Base-by-base conservation (phyloP, 2,329 filamentous ascomycete species). In the Penicillium sp. region DNA sequence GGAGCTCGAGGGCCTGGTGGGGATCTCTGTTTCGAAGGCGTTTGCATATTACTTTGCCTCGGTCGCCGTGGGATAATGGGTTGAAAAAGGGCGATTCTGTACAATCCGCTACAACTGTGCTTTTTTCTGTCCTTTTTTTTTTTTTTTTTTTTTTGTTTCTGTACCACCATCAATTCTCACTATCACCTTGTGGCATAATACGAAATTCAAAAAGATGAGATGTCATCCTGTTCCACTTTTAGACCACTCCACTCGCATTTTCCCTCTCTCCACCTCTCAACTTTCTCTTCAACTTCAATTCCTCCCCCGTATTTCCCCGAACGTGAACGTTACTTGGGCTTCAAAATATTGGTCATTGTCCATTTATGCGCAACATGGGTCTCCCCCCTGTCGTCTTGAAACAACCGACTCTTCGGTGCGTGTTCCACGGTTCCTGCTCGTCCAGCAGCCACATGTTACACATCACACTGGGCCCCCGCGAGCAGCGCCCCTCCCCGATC, bases 11-110 rank as follows among this genome's bases (percentile, higher is more conserved):
- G 56, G 54, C 56, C 61, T 61, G 63, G 65, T 60, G 61, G 53
- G 62, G 56, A 45, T 57, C 55, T 61, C 54, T 67, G 65, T 57
- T 65, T 62, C 53, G 31, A 45, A 39, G 61, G 61, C 53, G 58
- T 59, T 64, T 65, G 60, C 62, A 65, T 61, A 62, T 62, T 59
- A 21, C n/a, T 56, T 54, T 62, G 53, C 52, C 42, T 29, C 36
- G 50, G 57, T 58, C 58, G 54, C 51, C 50, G 36, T 51, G 51
- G 50, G 49, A 52, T 62, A 61, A 63, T 62, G 36, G 47, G 52
- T 49, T 49, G 47, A 42, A 51, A 38, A 50, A 39, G 16, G 45
- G 51, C 47, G 54, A 57, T 55, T 51, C 52, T 64, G 61, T 63
- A 64, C 60, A 64, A 61, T 64, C 51, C 41, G 54, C 47, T 56